Percentiles rank a stretch among this genome's conserved stretches.
Evolutionary conservation across 2,329 filamentous ascomycete species (phyloP).

Genomic region (Intubia oerlemansii): DNA sequence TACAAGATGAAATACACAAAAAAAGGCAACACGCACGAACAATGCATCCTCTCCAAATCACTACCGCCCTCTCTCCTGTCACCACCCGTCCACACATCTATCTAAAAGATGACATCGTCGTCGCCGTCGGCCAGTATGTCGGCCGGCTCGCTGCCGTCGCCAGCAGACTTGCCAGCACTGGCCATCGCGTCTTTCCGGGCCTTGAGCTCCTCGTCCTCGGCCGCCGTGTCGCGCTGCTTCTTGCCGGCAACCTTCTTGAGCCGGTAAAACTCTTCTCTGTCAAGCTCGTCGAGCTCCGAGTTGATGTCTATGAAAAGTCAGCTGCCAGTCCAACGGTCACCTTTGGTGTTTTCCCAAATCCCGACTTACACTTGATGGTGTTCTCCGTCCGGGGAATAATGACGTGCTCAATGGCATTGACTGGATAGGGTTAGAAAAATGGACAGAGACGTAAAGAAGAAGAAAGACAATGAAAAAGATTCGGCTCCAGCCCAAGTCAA

Average conservation of each 20-base stretch:
- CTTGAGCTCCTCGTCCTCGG: conserved; percentile 53
- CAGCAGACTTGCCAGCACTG: conserved; percentile 11
- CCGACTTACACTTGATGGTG: conserved; percentile 73
- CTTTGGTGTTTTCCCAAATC: neutral
- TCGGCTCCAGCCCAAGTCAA: neutral
- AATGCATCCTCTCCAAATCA: too few species aligned
- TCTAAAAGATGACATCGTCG: conserved; percentile 74
- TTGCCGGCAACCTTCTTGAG: conserved; percentile 86
- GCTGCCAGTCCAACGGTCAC: too few species aligned
- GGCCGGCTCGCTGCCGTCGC: conserved; percentile 16
- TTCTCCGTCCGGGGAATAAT: conserved; percentile 97
- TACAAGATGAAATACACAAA: too few species aligned
- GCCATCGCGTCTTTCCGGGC: conserved; percentile 38
- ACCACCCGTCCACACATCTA: too few species aligned
- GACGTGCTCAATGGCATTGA: conserved; percentile 48
- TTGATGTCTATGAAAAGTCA: conserved; percentile 91
- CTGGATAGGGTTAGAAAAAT: too few species aligned
- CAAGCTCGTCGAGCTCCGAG: conserved; percentile 89
- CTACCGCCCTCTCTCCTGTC: too few species aligned
- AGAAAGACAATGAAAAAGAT: neutral
- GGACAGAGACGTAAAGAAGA: too few species aligned
- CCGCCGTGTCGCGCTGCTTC: conserved; percentile 58
- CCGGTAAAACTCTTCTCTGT: conserved; percentile 94
- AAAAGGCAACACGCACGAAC: too few species aligned
- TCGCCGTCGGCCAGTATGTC: conserved; percentile 59